Conservation (phyloP, 106 monocot species). For the Hemerocallis citrina region DNA sequence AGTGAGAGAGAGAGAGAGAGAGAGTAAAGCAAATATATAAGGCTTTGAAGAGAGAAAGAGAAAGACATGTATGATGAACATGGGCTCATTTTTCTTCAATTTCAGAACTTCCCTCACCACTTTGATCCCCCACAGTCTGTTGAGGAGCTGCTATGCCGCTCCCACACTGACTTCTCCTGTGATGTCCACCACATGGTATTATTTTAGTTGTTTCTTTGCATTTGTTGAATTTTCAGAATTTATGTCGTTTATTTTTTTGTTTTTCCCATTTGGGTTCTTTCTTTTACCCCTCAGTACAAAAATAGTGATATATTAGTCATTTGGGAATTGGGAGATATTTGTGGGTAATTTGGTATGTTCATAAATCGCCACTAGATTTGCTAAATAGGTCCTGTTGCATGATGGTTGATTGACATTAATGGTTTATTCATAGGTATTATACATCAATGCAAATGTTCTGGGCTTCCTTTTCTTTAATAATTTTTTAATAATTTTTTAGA, state of each 20-base stretch:
- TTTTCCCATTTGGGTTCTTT: neutral
- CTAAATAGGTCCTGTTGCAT: too few species aligned
- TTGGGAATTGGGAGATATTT: too few species aligned
- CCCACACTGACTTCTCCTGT: neutral
- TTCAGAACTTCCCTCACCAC: slow-evolving; percentile 4
- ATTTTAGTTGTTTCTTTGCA: neutral
- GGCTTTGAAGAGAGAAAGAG: neutral
- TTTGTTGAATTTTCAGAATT: neutral
- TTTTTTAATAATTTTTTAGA: too few species aligned
- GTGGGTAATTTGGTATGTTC: too few species aligned
- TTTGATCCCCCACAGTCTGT: neutral
- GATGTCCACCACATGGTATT: neutral
- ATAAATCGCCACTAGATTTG: too few species aligned
- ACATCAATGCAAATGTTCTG: too few species aligned
- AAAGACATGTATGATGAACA: slow-evolving; percentile 7
- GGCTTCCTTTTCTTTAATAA: too few species aligned
- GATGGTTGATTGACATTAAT: too few species aligned
- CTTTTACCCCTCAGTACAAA: too few species aligned
- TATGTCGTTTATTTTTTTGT: neutral
- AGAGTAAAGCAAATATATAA: neutral
- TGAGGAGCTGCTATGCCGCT: slow-evolving; percentile 1
- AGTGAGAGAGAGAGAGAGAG: too few species aligned
- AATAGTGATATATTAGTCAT: too few species aligned
- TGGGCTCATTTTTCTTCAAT: slow-evolving; percentile 1
- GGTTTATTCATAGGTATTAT: too few species aligned